Base-by-base conservation (phyloP, 768 basidiomycete species). In the Lactarius sp. region DNA sequence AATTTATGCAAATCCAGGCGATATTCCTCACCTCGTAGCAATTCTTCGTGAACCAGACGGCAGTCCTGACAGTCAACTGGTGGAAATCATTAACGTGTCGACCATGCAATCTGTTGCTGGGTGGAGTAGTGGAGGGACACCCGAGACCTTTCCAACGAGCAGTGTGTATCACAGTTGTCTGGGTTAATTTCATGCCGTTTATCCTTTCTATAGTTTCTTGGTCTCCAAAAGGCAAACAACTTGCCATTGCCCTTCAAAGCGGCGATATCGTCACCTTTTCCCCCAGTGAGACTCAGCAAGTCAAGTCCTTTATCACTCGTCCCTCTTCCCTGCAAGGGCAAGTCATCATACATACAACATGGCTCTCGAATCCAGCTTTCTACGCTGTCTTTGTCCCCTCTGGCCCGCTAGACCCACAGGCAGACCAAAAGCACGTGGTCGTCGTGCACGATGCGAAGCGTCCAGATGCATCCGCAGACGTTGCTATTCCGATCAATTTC, bases 171-270 rank as follows among this genome's bases (percentile, higher is more conserved):
- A n/a, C 20, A 41, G 59, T 47, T 54, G 27, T 56, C 37, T 34
- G 6, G 3, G 0, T 39, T 52, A 57, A 51, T 39, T 59, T 66
- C 31, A 52, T 22, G 33, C 68, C 69, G 55, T 67, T 41, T 57
- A 18, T 66, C 18, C 49, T 9, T 27, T 57, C 51, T 57, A 12
- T 61, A 92, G 91, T 87, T 9, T 82, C 87, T 13, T 93, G 91
- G 90, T 92, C 90, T 3, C 88, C 90, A 1, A 91, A 90, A 72
- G 91, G 90, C 51, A 93, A 90, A 71, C 90, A 92, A 60, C 77
- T 93, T 47, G 89, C 88, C 1, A 81, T 93, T 52, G 91, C 87
- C 27, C 74, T 91, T 16, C 81, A 81, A 66, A 80, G 78, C 20
- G 90, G 90, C 3, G 86, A 87, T 59, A 85, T 92, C 44, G 71